Conservation (phyloP, 257 asterid species). For the Nicotiana benthamiana region DNA sequence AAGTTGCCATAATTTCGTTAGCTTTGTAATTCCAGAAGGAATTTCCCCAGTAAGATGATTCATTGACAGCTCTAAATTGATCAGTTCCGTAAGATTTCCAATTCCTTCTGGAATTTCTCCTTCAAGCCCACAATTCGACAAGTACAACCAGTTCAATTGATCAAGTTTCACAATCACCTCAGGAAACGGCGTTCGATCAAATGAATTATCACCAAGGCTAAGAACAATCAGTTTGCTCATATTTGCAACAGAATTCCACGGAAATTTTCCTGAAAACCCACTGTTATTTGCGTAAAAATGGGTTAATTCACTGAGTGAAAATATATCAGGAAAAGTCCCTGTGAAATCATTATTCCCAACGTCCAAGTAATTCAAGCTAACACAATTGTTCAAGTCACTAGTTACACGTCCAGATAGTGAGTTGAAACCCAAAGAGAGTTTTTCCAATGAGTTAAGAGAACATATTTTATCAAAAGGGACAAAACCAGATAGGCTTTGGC, state of each 20-base stretch:
- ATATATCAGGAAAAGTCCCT: constrained; percentile 52
- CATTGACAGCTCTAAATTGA: constrained; percentile 45
- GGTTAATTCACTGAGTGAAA: constrained; percentile 27
- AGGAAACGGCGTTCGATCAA: constrained; percentile 49
- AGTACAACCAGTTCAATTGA: constrained; percentile 48
- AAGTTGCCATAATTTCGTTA: constrained; percentile 55
- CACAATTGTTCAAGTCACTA: constrained; percentile 38
- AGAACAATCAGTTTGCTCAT: constrained; percentile 41
- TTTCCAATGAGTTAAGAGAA: constrained; percentile 45
- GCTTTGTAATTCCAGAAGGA: constrained; percentile 57
- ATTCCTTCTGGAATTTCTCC: constrained; percentile 68
- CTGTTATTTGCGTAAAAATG: constrained; percentile 51
- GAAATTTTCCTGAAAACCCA: constrained; percentile 65
- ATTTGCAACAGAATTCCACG: constrained; percentile 47
- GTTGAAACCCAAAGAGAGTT: constrained; percentile 54
- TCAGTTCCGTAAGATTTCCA: constrained; percentile 50
- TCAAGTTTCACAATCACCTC: constrained; percentile 24
- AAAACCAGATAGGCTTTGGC: constrained; percentile 34
- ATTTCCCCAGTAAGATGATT: constrained; percentile 54
- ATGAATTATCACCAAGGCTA: constrained; percentile 67
- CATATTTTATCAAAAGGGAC: constrained; percentile 48
- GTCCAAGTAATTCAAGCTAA: constrained; percentile 45
- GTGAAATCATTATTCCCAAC: constrained; percentile 56
- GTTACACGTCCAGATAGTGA: constrained; percentile 32
- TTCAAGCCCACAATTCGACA: constrained; percentile 55